phyloP scores from a whole-genome alignment of 2,329 filamentous ascomycete species.

The Alternaria triticimaculans region DNA sequence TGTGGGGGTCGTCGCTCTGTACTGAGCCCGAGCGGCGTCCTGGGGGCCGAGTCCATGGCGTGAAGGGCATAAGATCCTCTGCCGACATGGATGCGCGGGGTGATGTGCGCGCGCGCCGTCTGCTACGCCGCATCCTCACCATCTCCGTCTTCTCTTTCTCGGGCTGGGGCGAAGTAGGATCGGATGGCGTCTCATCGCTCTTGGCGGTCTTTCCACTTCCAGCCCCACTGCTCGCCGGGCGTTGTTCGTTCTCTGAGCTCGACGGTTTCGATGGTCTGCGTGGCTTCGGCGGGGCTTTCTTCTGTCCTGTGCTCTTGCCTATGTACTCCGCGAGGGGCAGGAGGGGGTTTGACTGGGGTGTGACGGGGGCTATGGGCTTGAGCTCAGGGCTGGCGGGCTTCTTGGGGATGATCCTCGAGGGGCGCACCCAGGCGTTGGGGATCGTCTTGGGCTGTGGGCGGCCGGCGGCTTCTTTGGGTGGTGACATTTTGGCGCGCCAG shows the following conservation, averaged over 20 bases:
- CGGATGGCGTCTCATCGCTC: slow-evolving; percentile 24
- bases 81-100: slow-evolving; percentile 42
- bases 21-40: slow-evolving; percentile 33
- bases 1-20: slow-evolving; percentile 29
- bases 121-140: slow-evolving; percentile 37
- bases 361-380: slow-evolving; percentile 14
- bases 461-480: slow-evolving; percentile 37
- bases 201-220: slow-evolving; percentile 34
- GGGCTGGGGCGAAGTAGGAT: slow-evolving; percentile 28
- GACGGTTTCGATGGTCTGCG: slow-evolving; percentile 39
- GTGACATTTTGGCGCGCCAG: slow-evolving; percentile 69
- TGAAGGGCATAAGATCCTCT: slow-evolving; percentile 34
- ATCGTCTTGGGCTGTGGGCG: slow-evolving; percentile 44
- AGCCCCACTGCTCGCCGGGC: slow-evolving; percentile 44
- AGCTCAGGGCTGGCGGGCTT: slow-evolving; percentile 18
- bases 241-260: slow-evolving; percentile 40
- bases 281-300: slow-evolving; percentile 27
- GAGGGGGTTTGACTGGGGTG: slow-evolving; percentile 23
- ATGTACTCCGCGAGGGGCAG: slow-evolving; percentile 34
- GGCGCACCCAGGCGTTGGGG: slow-evolving; percentile 49
- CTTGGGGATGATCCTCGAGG: slow-evolving; percentile 36
- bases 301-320: slow-evolving; percentile 37
- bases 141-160: slow-evolving; percentile 31
- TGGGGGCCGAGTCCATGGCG: slow-evolving; percentile 21
- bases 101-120: slow-evolving; percentile 38